These are phyloP conservation scores for Starmerella gropengiesseri DNA, from an alignment of 805 yeast species.

Conservation along the genomic window DNA sequence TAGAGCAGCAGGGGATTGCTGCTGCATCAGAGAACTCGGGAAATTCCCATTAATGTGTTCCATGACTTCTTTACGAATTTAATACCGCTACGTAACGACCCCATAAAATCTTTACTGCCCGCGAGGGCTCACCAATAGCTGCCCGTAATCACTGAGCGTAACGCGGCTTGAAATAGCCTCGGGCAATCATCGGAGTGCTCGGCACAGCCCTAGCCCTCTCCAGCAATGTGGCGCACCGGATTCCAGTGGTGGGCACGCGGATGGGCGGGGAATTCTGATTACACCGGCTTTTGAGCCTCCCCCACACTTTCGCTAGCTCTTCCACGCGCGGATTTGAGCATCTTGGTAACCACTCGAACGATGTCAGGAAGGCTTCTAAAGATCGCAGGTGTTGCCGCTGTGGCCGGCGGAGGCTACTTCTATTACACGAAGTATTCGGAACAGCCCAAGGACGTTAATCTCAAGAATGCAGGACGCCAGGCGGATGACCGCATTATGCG, in stretches of 20 bases:
- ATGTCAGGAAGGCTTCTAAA: conserved; percentile 1
- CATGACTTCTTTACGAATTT: not conserved
- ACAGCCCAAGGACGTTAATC: not conserved
- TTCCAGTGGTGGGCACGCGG: no score
- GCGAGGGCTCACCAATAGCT: no score
- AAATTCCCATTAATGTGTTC: not conserved
- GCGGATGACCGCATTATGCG: conserved; percentile 3
- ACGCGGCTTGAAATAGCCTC: no score
- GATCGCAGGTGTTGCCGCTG: conserved; percentile 1
- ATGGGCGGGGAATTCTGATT: no score
- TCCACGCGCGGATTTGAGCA: not conserved
- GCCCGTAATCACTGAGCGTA: no score
- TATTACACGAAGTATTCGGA: not conserved
- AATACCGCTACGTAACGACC: no score
- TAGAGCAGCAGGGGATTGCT: not conserved
- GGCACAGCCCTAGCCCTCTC: no score
- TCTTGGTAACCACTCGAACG: not conserved
- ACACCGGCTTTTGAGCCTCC: not conserved
- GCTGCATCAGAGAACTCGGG: not conserved
- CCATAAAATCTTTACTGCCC: no score
- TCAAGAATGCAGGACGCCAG: conserved; percentile 1
- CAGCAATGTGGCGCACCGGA: no score
- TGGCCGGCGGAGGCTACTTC: conserved; percentile 2
- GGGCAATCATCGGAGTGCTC: no score
- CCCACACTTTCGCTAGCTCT: no score